Evolutionary conservation across 1,284 basidiomycete species (phyloP), one percentile per base, ranked within the genome.

Genomic region (Cryptococcus hybrid): DNA sequence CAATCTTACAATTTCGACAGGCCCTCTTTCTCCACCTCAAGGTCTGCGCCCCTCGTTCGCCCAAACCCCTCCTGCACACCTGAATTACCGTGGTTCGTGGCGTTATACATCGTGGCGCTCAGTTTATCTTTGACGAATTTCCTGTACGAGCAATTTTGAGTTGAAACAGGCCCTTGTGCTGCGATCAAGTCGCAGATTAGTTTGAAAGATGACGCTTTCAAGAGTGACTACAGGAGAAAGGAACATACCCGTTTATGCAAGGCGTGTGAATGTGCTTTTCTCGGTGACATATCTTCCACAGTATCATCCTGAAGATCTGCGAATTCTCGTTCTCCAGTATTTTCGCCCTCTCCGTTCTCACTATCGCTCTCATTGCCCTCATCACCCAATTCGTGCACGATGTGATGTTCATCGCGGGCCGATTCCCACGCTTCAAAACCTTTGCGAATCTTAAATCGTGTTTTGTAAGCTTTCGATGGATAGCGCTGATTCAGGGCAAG

Each of bases 91-190:
- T 43, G 57, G 18, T 54, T 61, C 13, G 62, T 58, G 3, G 59
- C 59, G 4, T 59, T 46, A 12, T 71, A 61, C 3, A 77, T 37
- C 56, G 72, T 73, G 15, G 68, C 66, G 52, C 70, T 64, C 9
- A 77, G 39, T 58, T 74, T 76, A 54, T 78, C 77, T 64, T 76
- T 76, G 36, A 76, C 68, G 53, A 69, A 71, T 57, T 68, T 68
- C 39, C 72, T 11, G 74, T 77, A 24, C 77, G 60, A 24, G 70
- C 73, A 24, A 78, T 61, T 51, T 75, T 73, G 36, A 77, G 68
- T 63, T 77, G 75, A 68, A 77, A 77, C 51, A 78, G 68, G 13
- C 77, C 77, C 54, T 68, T 69, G 54, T 75, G 57, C 68, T 73
- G 63, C 15, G 15, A 47, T n/a, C 30, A 36, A 47, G 49, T 15